Percentiles rank a stretch among this genome's conserved stretches.
phyloP scores from a whole-genome alignment of 2,329 filamentous ascomycete genomes.

The Corinectria fuckeliana region DNA sequence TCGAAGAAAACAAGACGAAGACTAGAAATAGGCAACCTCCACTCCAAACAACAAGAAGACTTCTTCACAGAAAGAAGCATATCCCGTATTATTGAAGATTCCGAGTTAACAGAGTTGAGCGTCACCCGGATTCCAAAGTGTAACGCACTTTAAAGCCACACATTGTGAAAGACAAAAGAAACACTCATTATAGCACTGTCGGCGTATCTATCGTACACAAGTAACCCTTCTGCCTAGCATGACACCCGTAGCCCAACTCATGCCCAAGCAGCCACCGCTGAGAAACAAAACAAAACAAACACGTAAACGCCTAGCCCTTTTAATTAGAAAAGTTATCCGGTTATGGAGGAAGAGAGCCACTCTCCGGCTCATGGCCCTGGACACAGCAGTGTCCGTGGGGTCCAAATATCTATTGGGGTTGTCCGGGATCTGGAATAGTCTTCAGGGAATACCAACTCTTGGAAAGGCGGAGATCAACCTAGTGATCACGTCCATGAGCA shows the following conservation, averaged over 20 bases:
- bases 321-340: slow-evolving; percentile 27
- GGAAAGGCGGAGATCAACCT: not conserved
- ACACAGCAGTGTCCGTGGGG: not conserved
- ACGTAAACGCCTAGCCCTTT: slow-evolving; percentile 31
- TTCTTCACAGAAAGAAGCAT: not conserved
- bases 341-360: slow-evolving; percentile 11
- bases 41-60: not conserved
- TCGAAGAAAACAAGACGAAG: not conserved
- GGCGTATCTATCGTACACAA: slow-evolving; percentile 23
- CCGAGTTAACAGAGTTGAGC: too few species aligned
- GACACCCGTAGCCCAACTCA: slow-evolving; percentile 1
- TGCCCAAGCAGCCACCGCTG: not conserved
- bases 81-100: not conserved
- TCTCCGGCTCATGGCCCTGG: slow-evolving; percentile 4
- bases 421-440: not conserved
- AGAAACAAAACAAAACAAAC: slow-evolving; percentile 16
- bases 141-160: not conserved
- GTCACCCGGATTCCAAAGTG: too few species aligned
- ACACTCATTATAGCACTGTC: not conserved
- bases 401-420: not conserved
- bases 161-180: not conserved
- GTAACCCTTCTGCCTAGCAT: slow-evolving; percentile 13
- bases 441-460: not conserved
- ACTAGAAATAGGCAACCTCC: not conserved
- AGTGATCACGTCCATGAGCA: slow-evolving; percentile 23